These are phyloP conservation scores for Purshia tridentata DNA, from an alignment of 306 rosid genomes.

Conservation along the genomic window DNA sequence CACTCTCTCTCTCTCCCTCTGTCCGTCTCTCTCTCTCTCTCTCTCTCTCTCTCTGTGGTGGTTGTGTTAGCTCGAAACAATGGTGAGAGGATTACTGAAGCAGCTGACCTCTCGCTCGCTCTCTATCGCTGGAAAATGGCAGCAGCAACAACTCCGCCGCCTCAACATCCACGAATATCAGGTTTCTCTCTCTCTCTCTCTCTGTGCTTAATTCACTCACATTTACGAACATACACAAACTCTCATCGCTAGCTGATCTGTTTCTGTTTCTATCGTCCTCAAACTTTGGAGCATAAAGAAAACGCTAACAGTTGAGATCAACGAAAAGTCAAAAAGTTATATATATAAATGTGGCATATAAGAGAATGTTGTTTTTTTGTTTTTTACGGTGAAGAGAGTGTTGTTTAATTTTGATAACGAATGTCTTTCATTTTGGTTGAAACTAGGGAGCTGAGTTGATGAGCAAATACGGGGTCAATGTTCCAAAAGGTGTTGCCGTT, in stretches of 20 bases:
- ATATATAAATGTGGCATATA: background rate
- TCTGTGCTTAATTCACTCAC: background rate
- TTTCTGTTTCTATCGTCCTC: background rate
- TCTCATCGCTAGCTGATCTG: conserved; percentile 12
- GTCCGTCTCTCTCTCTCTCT: background rate
- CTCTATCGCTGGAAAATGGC: conserved; percentile 91
- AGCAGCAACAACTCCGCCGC: conserved; percentile 97
- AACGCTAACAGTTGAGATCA: background rate
- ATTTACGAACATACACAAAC: background rate
- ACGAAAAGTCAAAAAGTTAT: background rate
- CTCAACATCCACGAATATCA: conserved; percentile 98
- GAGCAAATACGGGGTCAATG: conserved; percentile 84
- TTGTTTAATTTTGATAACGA: conserved; percentile 7
- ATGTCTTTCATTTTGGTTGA: conserved; percentile 11
- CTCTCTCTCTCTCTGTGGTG: background rate
- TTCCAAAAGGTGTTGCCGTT: conserved; percentile 53
- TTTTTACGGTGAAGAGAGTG: background rate
- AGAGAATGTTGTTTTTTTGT: background rate
- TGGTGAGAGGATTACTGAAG: conserved; percentile 83
- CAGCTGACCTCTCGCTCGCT: conserved; percentile 85
- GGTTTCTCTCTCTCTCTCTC: conserved; percentile 36
- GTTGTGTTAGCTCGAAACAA: conserved; percentile 22
- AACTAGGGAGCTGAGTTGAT: conserved; percentile 90
- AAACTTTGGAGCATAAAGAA: background rate
- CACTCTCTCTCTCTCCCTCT: conserved; percentile 5